Evolutionary conservation across 352 stramenopile genomes (phyloP).

Genomic region (Pythium sp.): DNA sequence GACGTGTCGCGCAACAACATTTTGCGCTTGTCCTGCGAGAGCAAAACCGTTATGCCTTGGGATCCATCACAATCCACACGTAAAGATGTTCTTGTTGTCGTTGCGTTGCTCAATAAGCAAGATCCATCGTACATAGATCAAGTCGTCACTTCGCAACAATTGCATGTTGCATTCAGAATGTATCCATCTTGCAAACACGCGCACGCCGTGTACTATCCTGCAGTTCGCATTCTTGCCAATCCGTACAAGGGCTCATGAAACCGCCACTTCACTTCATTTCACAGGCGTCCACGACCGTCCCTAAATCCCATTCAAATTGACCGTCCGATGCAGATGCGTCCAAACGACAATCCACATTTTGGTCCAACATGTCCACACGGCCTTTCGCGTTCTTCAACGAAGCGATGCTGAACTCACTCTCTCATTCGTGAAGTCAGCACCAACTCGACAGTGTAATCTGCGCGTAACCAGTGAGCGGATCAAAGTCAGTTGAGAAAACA

Average conservation of each 20-base stretch:
- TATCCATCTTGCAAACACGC: background rate
- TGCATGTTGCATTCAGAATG: background rate
- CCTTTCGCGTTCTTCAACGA: background rate
- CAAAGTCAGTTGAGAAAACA: background rate
- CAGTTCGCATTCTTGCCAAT: background rate
- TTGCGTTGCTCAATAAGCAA: background rate
- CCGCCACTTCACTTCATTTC: background rate
- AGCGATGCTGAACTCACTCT: background rate
- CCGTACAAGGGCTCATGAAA: background rate
- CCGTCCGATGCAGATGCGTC: background rate
- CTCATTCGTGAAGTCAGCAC: background rate
- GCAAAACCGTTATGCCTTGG: background rate
- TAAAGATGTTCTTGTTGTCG: background rate
- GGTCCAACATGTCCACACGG: background rate
- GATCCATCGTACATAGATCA: background rate
- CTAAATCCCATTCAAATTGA: background rate
- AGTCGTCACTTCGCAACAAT: background rate
- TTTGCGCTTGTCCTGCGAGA: background rate
- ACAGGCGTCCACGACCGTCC: background rate
- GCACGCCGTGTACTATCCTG: background rate
- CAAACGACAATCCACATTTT: background rate
- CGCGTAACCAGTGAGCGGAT: background rate
- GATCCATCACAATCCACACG: background rate
- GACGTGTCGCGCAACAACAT: slow-evolving; percentile 2
- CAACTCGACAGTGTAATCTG: too few species aligned